Evolutionary conservation across 2,329 filamentous ascomycete species (phyloP).

Genomic region (Xylaria sp.): DNA sequence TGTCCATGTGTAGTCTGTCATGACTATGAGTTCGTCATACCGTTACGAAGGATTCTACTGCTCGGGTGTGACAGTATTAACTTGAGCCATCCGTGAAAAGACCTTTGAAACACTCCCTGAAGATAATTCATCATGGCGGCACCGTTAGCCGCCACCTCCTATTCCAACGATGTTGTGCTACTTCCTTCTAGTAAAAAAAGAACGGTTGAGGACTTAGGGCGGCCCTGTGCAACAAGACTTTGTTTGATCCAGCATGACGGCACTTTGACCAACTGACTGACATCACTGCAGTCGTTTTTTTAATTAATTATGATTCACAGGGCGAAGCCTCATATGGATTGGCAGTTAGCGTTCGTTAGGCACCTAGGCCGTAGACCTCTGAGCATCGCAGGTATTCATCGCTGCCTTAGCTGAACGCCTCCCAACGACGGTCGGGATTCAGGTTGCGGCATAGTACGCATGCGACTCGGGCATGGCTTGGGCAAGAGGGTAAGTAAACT

Average conservation of each 20-base stretch:
- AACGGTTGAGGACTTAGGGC: neutral
- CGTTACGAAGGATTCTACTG: neutral
- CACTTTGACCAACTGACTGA: neutral
- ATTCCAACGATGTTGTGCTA: neutral
- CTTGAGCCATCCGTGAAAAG: neutral
- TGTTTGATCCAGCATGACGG: neutral
- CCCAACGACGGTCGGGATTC: neutral
- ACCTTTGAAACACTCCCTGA: neutral
- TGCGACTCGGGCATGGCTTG: conserved; percentile 20
- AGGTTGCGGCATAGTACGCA: neutral
- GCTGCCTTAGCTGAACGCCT: neutral
- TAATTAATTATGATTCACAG: neutral
- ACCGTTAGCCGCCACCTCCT: conserved; percentile 7
- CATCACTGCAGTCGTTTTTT: neutral
- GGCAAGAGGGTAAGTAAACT: neutral
- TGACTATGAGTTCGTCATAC: neutral
- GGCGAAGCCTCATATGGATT: neutral
- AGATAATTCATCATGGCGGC: conserved; percentile 4
- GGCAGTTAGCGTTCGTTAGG: neutral
- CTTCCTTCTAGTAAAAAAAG: neutral
- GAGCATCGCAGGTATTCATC: neutral
- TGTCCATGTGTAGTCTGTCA: neutral
- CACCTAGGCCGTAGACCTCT: neutral
- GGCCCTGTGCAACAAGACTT: neutral
- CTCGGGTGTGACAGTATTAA: neutral